Percentiles rank a stretch among this genome's conserved stretches.
Conservation (phyloP, 2,329 filamentous ascomycete genomes). For the Anthostomella pinea region DNA sequence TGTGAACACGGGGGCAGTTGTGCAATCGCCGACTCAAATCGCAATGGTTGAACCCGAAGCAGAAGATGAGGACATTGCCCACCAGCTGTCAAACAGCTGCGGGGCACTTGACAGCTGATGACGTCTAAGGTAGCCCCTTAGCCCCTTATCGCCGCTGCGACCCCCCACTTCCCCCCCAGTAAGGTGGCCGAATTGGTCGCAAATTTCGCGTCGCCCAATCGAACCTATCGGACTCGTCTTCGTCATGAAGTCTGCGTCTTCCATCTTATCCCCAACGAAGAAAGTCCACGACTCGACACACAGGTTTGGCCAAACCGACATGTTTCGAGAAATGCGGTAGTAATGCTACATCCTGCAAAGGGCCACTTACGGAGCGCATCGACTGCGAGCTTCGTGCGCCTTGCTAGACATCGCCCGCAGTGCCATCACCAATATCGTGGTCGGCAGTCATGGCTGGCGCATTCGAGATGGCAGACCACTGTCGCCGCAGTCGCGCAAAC, state of each 20-base stretch:
- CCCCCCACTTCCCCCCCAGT: too few species aligned
- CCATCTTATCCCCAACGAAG: conserved; percentile 2
- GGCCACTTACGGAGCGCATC: conserved; percentile 40
- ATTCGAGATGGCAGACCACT: conserved; percentile 42
- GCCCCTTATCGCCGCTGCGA: too few species aligned
- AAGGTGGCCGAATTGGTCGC: too few species aligned
- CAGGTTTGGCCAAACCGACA: conserved; percentile 10
- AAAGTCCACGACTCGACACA: background rate
- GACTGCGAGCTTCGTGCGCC: conserved; percentile 47
- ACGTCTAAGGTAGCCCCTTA: too few species aligned
- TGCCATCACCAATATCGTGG: conserved; percentile 33
- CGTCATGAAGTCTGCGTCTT: conserved; percentile 4
- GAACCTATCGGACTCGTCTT: conserved; percentile 5
- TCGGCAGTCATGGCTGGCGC: conserved; percentile 31
- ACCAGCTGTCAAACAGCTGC: too few species aligned
- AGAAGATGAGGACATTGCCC: too few species aligned
- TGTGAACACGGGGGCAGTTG: background rate
- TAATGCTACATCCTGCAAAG: conserved; percentile 39
- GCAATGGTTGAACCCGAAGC: too few species aligned
- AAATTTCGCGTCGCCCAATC: conserved; percentile 2
- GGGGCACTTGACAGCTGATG: too few species aligned
- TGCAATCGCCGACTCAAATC: too few species aligned
- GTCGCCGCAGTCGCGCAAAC: conserved; percentile 25
- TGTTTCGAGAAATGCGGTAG: conserved; percentile 26
- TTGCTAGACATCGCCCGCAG: conserved; percentile 48